Evolutionary conservation across 2,329 filamentous ascomycete species (phyloP).

Genomic region (Colletotrichum chrysophilum): DNA sequence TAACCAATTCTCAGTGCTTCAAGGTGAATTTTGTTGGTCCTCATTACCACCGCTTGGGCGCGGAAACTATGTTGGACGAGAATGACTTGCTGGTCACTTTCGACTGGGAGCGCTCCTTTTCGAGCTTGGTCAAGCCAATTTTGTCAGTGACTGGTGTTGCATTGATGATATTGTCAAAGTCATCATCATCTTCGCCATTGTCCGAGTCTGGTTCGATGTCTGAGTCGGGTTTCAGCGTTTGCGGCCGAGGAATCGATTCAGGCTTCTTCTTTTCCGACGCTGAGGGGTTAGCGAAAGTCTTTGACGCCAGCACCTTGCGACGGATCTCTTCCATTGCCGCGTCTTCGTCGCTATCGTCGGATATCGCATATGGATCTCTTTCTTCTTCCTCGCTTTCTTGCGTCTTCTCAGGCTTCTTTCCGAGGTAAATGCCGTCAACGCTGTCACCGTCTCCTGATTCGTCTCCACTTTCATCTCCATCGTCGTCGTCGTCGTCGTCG

Average conservation of each 20-base stretch:
- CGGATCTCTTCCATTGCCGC: slow-evolving; percentile 90
- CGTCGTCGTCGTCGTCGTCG: slow-evolving; percentile 47
- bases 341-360: slow-evolving; percentile 82
- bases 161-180: slow-evolving; percentile 92
- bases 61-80: slow-evolving; percentile 52
- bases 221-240: slow-evolving; percentile 62
- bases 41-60: slow-evolving; percentile 51
- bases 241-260: slow-evolving; percentile 66
- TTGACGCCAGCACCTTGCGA: slow-evolving; percentile 87
- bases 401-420: slow-evolving; percentile 50
- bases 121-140: slow-evolving; percentile 67
- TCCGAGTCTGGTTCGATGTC: slow-evolving; percentile 77
- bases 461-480: slow-evolving; percentile 48
- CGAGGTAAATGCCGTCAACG: slow-evolving; percentile 65
- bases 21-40: not conserved
- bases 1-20: not conserved
- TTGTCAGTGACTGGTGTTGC: slow-evolving; percentile 89
- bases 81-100: slow-evolving; percentile 56
- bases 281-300: slow-evolving; percentile 75
- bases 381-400: slow-evolving; percentile 49
- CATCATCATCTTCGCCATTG: slow-evolving; percentile 69
- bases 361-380: slow-evolving; percentile 75
- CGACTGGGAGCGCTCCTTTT: slow-evolving; percentile 57
- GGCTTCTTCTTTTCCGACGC: slow-evolving; percentile 58
- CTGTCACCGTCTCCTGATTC: slow-evolving; percentile 50